Base-by-base conservation (phyloP, 2,329 filamentous ascomycete genomes). In the Aphanoascus verrucosus region DNA sequence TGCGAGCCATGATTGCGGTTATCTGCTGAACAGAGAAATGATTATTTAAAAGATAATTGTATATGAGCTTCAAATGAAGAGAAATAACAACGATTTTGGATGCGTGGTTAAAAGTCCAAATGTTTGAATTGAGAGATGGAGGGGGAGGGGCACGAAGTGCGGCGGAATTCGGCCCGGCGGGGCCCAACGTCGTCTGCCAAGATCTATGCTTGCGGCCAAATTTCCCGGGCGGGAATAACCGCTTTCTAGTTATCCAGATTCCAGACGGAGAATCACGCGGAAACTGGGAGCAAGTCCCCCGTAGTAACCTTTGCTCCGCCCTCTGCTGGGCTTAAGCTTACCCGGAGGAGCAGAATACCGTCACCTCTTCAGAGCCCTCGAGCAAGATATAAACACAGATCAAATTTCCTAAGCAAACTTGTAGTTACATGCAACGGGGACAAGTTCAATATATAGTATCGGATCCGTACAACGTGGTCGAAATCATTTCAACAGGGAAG, bases 1-100 rank as follows among this genome's bases (percentile, higher is more conserved):
- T 86, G 79, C 89, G 89, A 81, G 84, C 80, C 89, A 94, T 95
- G 80, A 75, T 69, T 46, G 41, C 50, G 12, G 32, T 34, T 34
- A 49, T 49, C 34, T 28, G 19, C 12, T 31, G 60, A 51, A 56
- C 35, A 48, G 49, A 48, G 23, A 41, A 11, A 28, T 40, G 11
- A 41, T 6, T 15, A 38, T 20, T 2, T 9, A 46, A n/a, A 35
- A 17, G 2, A n/a, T 4, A 11, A n/a, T 37, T 37, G 35, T 28
- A 28, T 28, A 8, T 15, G 38, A 17, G 17, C 15, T 46, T 23
- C 19, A 46, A 46, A 11, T 32, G 43, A 46, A 32, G 19, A 23
- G 17, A 46, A n/a, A 32, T 19, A 46, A 4, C 3, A 4, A 7
- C 3, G 23, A 28, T 3, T 28, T 28, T 28, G 23, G 7, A 7